Evolutionary conservation across 2,329 filamentous ascomycete genomes (phyloP).

Genomic region (Stagonosporopsis tanaceti): DNA sequence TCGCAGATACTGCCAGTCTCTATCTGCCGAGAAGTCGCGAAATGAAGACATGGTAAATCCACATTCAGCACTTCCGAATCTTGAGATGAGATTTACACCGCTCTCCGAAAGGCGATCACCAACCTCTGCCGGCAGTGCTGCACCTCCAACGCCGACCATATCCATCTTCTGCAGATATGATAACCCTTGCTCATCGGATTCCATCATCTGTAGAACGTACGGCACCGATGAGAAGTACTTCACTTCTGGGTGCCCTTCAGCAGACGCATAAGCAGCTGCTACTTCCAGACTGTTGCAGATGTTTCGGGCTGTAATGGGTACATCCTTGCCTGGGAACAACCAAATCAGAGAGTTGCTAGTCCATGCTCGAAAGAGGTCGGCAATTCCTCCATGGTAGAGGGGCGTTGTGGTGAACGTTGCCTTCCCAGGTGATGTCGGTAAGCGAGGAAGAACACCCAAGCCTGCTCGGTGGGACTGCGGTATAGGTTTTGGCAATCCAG

Average conservation of each 20-base stretch:
- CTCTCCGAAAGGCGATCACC: constrained; percentile 62
- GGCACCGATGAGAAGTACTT: constrained; percentile 72
- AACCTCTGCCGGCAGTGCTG: constrained; percentile 61
- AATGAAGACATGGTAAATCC: constrained; percentile 71
- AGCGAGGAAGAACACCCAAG: constrained; percentile 62
- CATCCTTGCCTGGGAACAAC: constrained; percentile 66
- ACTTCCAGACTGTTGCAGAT: constrained; percentile 58
- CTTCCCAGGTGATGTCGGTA: constrained; percentile 45
- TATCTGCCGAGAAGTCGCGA: constrained; percentile 62
- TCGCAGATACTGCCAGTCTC: constrained; percentile 69
- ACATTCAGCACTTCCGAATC: constrained; percentile 72
- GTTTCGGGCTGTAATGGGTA: constrained; percentile 65
- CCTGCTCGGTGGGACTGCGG: constrained; percentile 65
- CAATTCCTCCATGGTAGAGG: constrained; percentile 70
- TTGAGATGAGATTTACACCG: constrained; percentile 65
- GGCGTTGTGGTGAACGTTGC: constrained; percentile 72
- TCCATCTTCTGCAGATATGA: constrained; percentile 66
- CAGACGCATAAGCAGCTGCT: constrained; percentile 38
- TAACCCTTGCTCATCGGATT: constrained; percentile 85
- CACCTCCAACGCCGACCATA: constrained; percentile 70
- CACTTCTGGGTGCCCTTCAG: constrained; percentile 46
- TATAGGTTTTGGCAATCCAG: constrained; percentile 69
- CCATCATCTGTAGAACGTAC: constrained; percentile 89
- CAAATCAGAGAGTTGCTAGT: constrained; percentile 66
- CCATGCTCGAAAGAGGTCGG: constrained; percentile 70